A percentile compares a stretch with the other conserved stretches of the same genome.
phyloP scores from a whole-genome alignment of 2,329 filamentous ascomycete species.

The Hypoxylon sp. region DNA sequence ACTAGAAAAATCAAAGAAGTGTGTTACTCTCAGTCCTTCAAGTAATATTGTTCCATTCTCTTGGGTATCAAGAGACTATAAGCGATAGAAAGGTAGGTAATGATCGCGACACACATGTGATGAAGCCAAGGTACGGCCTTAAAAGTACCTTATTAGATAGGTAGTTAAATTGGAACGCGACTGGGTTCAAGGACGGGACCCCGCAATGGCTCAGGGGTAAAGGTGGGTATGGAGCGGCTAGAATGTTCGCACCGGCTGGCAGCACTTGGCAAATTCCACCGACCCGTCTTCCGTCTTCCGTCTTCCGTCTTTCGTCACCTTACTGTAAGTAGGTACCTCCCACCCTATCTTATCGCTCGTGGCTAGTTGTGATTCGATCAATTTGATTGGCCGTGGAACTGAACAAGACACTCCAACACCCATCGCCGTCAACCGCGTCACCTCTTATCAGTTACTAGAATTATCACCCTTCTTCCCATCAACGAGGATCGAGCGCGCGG shows the following conservation, averaged over 20 bases:
- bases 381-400: constrained; percentile 9
- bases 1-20: not conserved
- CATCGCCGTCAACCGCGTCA: constrained; percentile 4
- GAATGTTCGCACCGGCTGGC: not conserved
- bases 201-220: constrained; percentile 18
- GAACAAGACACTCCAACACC: constrained; percentile 28
- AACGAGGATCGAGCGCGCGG: constrained; percentile 31
- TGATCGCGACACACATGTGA: too few relatives aligned
- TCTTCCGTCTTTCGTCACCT: not conserved
- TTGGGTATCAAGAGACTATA: not conserved
- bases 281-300: too few relatives aligned
- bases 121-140: not conserved
- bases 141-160: not conserved
- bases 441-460: constrained; percentile 12
- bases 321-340: too few relatives aligned
- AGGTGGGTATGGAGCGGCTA: not conserved
- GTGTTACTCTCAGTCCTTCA: not conserved
- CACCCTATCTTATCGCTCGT: constrained; percentile 18
- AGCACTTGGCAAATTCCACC: not conserved
- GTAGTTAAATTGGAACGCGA: not conserved
- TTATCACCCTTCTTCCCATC: constrained; percentile 13
- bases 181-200: not conserved
- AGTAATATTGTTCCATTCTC: not conserved
- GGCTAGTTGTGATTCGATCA: not conserved
- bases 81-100: not conserved